phyloP scores from a whole-genome alignment of 352 stramenopile genomes.

The Globisporangium recalcitrans region DNA sequence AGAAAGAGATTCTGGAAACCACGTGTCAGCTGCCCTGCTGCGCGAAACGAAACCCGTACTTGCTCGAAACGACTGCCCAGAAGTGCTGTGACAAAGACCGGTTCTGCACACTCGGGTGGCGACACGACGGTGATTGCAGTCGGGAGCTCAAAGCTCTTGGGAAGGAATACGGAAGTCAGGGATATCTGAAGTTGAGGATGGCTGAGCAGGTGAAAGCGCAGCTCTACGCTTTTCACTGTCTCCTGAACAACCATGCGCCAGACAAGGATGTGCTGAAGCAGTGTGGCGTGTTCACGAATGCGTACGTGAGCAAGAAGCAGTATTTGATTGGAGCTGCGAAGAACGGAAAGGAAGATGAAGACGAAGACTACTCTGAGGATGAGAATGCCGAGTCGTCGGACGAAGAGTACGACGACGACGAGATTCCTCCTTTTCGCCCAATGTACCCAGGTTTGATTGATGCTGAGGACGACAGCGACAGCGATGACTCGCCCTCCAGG shows the following conservation, averaged over 20 bases:
- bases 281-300: constrained; percentile 77
- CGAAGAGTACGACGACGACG: constrained; percentile 61
- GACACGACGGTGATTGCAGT: constrained; percentile 73
- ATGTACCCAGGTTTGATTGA: constrained; percentile 64
- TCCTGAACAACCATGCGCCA: constrained; percentile 84
- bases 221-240: constrained; percentile 83
- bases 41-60: constrained; percentile 65
- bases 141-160: constrained; percentile 67
- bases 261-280: constrained; percentile 85
- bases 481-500: constrained; percentile 31
- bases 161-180: constrained; percentile 59
- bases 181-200: constrained; percentile 69
- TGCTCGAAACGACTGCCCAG: constrained; percentile 37
- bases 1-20: constrained; percentile 77
- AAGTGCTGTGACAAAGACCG: constrained; percentile 75
- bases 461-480: constrained; percentile 29
- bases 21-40: constrained; percentile 86
- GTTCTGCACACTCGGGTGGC: constrained; percentile 76
- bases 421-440: constrained; percentile 31
- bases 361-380: constrained; percentile 76
- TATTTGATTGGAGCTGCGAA: constrained; percentile 41
- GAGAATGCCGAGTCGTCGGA: constrained; percentile 56
- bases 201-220: constrained; percentile 85
- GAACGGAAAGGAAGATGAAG: constrained; percentile 43
- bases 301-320: constrained; percentile 74